Evolutionary conservation across 192 early-diverging fungal species (phyloP).

Genomic region (Coemansia sp.): DNA sequence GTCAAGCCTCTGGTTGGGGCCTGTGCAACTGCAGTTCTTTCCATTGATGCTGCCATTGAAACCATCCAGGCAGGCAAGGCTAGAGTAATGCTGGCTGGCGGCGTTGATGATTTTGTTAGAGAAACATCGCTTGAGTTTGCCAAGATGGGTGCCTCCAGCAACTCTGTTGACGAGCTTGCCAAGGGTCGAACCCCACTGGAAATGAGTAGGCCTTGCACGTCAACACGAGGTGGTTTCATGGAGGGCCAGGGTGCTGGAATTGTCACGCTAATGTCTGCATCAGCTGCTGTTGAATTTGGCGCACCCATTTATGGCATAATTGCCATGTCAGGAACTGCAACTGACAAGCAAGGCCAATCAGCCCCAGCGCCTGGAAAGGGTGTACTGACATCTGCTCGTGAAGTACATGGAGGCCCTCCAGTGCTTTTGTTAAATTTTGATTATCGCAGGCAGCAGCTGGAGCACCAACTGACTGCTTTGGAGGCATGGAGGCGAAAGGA

Average conservation of each 20-base stretch:
- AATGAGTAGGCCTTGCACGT: slow-evolving; percentile 86
- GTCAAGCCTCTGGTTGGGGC: slow-evolving; percentile 77
- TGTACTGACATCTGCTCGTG: slow-evolving; percentile 85
- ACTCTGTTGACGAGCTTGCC: slow-evolving; percentile 75
- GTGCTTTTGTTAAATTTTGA: slow-evolving; percentile 67
- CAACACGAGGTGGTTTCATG: slow-evolving; percentile 88
- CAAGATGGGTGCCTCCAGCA: slow-evolving; percentile 93
- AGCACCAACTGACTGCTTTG: slow-evolving; percentile 11
- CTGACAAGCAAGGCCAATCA: slow-evolving; percentile 91
- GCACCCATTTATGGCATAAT: slow-evolving; percentile 89
- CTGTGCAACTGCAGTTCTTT: slow-evolving; percentile 88
- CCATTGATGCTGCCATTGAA: slow-evolving; percentile 85
- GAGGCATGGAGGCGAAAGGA: slow-evolving; percentile 4
- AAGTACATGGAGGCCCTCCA: slow-evolving; percentile 56
- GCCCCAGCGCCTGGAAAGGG: slow-evolving; percentile 94
- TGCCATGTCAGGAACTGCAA: slow-evolving; percentile 81
- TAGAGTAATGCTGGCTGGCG: slow-evolving; percentile 86
- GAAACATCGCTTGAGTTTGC: slow-evolving; percentile 88
- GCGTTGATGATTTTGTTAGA: slow-evolving; percentile 85
- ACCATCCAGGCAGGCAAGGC: slow-evolving; percentile 87
- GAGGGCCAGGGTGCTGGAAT: slow-evolving; percentile 88
- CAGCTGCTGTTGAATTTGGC: slow-evolving; percentile 86
- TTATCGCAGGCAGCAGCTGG: slow-evolving; percentile 74
- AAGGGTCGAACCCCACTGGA: slow-evolving; percentile 81
- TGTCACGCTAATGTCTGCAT: slow-evolving; percentile 84